phyloP scores from a whole-genome alignment of 345 rosid species.

The Murraya koenigii region DNA sequence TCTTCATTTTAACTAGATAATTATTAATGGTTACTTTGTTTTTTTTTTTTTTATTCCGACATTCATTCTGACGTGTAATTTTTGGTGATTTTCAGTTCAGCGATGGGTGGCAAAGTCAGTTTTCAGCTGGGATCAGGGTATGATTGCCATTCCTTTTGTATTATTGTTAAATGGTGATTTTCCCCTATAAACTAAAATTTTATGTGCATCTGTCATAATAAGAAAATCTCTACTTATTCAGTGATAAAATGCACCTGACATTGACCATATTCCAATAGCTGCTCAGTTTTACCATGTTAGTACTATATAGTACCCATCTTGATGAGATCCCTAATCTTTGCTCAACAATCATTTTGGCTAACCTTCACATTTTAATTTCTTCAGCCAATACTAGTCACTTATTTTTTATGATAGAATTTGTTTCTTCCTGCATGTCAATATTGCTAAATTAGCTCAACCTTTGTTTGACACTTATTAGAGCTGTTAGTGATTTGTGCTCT shows the following conservation, averaged over 20 bases:
- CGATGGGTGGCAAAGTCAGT: slow-evolving; percentile 82
- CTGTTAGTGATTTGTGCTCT: not conserved
- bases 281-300: not conserved
- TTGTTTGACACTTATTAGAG: not conserved
- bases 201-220: not conserved
- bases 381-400: not conserved
- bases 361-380: slow-evolving; percentile 1
- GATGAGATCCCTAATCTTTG: not conserved
- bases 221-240: not conserved
- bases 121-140: slow-evolving; percentile 82
- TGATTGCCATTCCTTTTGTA: slow-evolving; percentile 10
- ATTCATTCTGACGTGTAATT: not conserved
- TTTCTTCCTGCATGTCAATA: not conserved
- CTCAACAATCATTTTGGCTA: not conserved
- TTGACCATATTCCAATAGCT: not conserved
- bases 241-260: not conserved
- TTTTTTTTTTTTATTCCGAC: not conserved
- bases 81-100: slow-evolving; percentile 46
- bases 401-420: not conserved
- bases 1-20: not conserved
- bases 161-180: not conserved
- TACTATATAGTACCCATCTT: not conserved
- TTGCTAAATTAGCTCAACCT: not conserved
- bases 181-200: not conserved
- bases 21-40: not conserved